Evolutionary conservation across 768 basidiomycete genomes (phyloP).

Genomic region (Hygrophorus pudorinus): DNA sequence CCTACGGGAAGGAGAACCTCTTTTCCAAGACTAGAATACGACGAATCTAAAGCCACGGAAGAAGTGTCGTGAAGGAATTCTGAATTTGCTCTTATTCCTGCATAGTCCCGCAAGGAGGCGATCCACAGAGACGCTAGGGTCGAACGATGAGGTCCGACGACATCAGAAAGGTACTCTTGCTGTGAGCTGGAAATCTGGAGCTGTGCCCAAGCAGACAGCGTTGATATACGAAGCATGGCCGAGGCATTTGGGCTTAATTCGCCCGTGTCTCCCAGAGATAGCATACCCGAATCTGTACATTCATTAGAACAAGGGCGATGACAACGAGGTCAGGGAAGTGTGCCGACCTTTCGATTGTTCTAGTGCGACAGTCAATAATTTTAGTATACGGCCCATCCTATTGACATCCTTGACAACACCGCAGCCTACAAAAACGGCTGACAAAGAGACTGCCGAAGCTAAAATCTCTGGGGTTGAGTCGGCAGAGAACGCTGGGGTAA

Average conservation of each 20-base stretch:
- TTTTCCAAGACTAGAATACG: slow-evolving; percentile 80
- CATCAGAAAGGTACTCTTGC: slow-evolving; percentile 68
- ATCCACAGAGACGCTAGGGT: slow-evolving; percentile 82
- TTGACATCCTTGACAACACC: slow-evolving; percentile 86
- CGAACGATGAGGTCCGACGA: slow-evolving; percentile 71
- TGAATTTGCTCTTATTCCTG: slow-evolving; percentile 80
- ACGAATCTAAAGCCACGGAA: slow-evolving; percentile 66
- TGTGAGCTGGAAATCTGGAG: slow-evolving; percentile 68
- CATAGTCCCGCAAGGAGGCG: slow-evolving; percentile 83
- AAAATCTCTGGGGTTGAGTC: slow-evolving; percentile 95
- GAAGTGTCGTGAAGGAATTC: slow-evolving; percentile 74
- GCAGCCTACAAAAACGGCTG: slow-evolving; percentile 91
- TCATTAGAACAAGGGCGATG: slow-evolving; percentile 3
- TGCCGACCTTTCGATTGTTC: slow-evolving; percentile 77
- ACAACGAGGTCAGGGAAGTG: background rate
- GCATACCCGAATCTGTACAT: slow-evolving; percentile 62
- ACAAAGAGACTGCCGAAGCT: slow-evolving; percentile 85
- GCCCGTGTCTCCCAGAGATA: slow-evolving; percentile 77
- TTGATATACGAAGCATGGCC: slow-evolving; percentile 88
- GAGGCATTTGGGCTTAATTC: slow-evolving; percentile 91
- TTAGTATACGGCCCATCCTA: slow-evolving; percentile 91
- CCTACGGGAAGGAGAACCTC: slow-evolving; percentile 87
- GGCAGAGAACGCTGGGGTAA: slow-evolving; percentile 92
- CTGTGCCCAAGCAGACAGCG: slow-evolving; percentile 92
- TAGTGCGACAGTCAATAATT: slow-evolving; percentile 76